A percentile compares a stretch with the other conserved stretches of the same genome.
Conservation (phyloP, 2,329 filamentous ascomycete genomes). For the Venturiaceae sp. region DNA sequence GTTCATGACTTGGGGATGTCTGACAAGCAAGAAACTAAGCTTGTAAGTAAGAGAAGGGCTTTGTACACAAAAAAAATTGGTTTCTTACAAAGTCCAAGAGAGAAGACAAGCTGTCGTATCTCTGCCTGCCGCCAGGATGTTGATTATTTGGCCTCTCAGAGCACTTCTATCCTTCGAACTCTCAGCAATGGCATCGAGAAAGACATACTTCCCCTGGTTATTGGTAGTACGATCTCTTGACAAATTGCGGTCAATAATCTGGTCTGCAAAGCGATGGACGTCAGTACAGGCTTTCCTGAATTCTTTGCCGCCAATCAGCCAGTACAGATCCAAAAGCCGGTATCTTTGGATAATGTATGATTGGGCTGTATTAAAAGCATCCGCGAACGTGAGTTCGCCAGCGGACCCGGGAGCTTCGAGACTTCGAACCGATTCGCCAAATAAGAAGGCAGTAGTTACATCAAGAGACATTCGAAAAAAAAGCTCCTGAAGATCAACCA, state of each 20-base stretch:
- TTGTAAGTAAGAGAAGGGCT: conserved; percentile 12
- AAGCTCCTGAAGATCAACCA: conserved; percentile 63
- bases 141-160: conserved; percentile 75
- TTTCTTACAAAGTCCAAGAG: conserved; percentile 62
- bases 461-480: conserved; percentile 81
- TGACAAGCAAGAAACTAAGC: conserved; percentile 45
- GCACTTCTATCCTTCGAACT: conserved; percentile 61
- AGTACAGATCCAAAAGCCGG: conserved; percentile 53
- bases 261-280: conserved; percentile 67
- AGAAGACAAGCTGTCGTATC: conserved; percentile 82
- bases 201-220: conserved; percentile 64
- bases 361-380: conserved; percentile 73
- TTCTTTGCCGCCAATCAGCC: conserved; percentile 49
- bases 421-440: conserved; percentile 64
- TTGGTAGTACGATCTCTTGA: conserved; percentile 61
- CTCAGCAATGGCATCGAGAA: conserved; percentile 73
- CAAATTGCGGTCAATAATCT: conserved; percentile 67
- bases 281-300: conserved; percentile 57
- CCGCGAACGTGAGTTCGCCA: conserved; percentile 51
- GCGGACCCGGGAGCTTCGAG: conserved; percentile 43
- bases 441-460: conserved; percentile 75
- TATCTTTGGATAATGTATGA: conserved; percentile 44
- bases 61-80: background rate
- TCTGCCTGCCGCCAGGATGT: conserved; percentile 72
- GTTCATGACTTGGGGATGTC: conserved; percentile 56